Percentiles rank a stretch among this genome's conserved stretches.
phyloP scores from a whole-genome alignment of 1,284 basidiomycete species.

The Tremellales sp. region DNA sequence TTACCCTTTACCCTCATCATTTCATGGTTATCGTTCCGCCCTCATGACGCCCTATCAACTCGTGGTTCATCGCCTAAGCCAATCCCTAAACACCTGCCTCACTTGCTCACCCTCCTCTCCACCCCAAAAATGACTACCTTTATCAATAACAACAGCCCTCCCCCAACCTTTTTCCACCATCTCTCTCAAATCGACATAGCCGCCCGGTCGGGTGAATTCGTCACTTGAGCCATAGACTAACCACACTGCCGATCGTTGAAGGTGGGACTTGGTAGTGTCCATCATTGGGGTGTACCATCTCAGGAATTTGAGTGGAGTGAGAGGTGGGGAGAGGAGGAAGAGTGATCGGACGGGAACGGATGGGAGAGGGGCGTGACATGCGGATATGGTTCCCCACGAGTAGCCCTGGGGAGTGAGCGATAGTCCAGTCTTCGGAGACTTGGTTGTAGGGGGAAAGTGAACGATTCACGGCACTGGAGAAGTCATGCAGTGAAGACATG shows the following conservation, averaged over 20 bases:
- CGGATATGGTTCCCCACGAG: slow-evolving; percentile 35
- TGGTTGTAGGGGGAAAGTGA: background rate
- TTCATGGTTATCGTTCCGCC: no score
- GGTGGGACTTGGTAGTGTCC: slow-evolving; percentile 7
- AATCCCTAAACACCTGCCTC: slow-evolving; percentile 16
- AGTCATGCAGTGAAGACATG: background rate
- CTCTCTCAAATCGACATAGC: slow-evolving; percentile 10
- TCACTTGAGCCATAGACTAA: slow-evolving; percentile 32
- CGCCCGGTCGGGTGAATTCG: slow-evolving; percentile 29
- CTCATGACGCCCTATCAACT: no score
- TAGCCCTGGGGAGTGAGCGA: slow-evolving; percentile 29
- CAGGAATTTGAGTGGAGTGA: slow-evolving; percentile 26
- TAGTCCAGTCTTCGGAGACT: background rate
- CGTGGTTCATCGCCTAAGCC: slow-evolving; percentile 15
- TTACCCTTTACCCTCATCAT: no score
- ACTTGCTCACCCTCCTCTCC: slow-evolving; percentile 21
- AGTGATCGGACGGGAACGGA: slow-evolving; percentile 11
- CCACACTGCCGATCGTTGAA: slow-evolving; percentile 9
- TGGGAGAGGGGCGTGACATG: slow-evolving; percentile 12
- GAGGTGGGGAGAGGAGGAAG: slow-evolving; percentile 37
- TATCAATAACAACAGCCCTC: slow-evolving; percentile 23
- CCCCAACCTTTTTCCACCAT: slow-evolving; percentile 4
- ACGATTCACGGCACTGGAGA: slow-evolving; percentile 2
- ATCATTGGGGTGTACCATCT: slow-evolving; percentile 20
- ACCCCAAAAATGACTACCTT: slow-evolving; percentile 36